Conservation (phyloP, 768 basidiomycete species). For the Cystofilobasidium macerans region DNA sequence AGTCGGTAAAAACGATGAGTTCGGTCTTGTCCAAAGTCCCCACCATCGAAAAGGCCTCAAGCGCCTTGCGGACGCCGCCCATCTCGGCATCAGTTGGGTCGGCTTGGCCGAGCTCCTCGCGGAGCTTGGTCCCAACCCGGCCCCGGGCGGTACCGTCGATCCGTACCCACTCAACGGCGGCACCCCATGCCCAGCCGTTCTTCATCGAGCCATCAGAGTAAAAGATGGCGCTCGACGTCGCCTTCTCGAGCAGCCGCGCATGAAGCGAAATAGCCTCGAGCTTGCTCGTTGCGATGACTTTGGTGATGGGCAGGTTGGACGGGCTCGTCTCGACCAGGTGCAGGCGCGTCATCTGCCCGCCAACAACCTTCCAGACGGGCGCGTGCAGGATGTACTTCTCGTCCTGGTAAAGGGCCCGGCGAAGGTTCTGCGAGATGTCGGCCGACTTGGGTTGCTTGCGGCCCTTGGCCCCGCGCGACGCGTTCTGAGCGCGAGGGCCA, state of each 20-base stretch:
- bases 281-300: conserved; percentile 25
- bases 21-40: conserved; percentile 26
- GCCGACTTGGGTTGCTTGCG: conserved; percentile 3
- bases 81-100: conserved; percentile 36
- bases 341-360: conserved; percentile 22
- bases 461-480: not conserved
- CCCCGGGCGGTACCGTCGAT: conserved; percentile 3
- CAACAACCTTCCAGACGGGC: conserved; percentile 26
- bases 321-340: conserved; percentile 25
- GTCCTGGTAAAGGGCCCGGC: conserved; percentile 22
- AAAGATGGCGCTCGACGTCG: conserved; percentile 3
- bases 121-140: conserved; percentile 32
- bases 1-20: conserved; percentile 36
- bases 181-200: conserved; percentile 32
- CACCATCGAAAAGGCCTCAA: conserved; percentile 32
- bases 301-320: conserved; percentile 26
- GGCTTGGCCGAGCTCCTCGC: conserved; percentile 32
- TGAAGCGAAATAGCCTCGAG: conserved; percentile 24
- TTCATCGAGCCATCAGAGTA: conserved; percentile 26
- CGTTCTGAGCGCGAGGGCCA: not conserved
- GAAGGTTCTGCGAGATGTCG: conserved; percentile 20
- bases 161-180: conserved; percentile 37
- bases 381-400: conserved; percentile 25
- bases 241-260: conserved; percentile 19
- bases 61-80: conserved; percentile 35